Percentiles rank a stretch among this genome's conserved stretches.
phyloP scores from a whole-genome alignment of 495 filamentous ascomycete species.

The Astrothelium macrocarpum region DNA sequence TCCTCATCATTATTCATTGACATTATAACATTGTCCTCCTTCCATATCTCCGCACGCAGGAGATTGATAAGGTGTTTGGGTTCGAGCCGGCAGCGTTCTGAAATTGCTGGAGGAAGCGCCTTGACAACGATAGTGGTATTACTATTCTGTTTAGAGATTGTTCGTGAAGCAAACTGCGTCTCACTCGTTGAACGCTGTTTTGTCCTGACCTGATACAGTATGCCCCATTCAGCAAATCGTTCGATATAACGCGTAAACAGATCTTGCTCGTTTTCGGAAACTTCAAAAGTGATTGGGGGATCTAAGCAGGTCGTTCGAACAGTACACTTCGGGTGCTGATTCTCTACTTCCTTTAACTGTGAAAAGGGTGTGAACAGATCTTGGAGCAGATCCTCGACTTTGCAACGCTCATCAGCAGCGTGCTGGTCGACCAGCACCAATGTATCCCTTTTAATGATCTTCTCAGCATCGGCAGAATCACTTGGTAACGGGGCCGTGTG shows the following conservation, averaged over 20 bases:
- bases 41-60: slow-evolving; percentile 65
- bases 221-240: slow-evolving; percentile 63
- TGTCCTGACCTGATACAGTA: slow-evolving; percentile 44
- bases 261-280: slow-evolving; percentile 46
- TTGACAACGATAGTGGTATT: slow-evolving; percentile 30
- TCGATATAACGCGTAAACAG: slow-evolving; percentile 45
- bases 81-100: slow-evolving; percentile 64
- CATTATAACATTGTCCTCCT: background rate
- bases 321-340: slow-evolving; percentile 18
- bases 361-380: slow-evolving; percentile 36
- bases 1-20: slow-evolving; percentile 9
- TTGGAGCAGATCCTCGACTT: slow-evolving; percentile 59
- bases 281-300: slow-evolving; percentile 51
- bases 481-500: slow-evolving; percentile 7
- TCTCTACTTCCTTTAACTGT: slow-evolving; percentile 5
- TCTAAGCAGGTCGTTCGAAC: slow-evolving; percentile 26
- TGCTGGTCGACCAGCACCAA: slow-evolving; percentile 88
- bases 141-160: slow-evolving; percentile 23
- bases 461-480: background rate
- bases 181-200: slow-evolving; percentile 5
- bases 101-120: slow-evolving; percentile 58
- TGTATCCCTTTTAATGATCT: slow-evolving; percentile 17
- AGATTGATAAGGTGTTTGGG: slow-evolving; percentile 59
- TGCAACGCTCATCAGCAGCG: slow-evolving; percentile 82
- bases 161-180: slow-evolving; percentile 13